Percentiles rank a stretch among this genome's conserved stretches.
Conservation (phyloP, 1,284 basidiomycete genomes). For the Puccinia novopanici region DNA sequence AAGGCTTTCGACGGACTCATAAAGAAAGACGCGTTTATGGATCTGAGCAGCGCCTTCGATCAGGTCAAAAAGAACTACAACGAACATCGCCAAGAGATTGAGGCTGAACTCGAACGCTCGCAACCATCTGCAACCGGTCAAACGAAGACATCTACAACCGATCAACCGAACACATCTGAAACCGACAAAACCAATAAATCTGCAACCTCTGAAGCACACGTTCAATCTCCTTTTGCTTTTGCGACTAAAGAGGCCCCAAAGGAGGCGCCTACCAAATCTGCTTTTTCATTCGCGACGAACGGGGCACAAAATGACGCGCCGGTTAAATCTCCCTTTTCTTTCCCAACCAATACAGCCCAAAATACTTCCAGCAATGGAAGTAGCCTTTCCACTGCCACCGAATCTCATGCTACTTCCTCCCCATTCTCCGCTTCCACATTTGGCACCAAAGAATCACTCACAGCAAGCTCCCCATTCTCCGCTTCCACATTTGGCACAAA, state of each 20-base stretch:
- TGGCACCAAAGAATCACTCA: too few relatives aligned
- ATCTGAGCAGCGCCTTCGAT: constrained; percentile 22
- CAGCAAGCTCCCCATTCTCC: too few relatives aligned
- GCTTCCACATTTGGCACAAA: not conserved
- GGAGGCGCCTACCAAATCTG: not conserved
- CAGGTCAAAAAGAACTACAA: constrained; percentile 29
- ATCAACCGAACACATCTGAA: too few relatives aligned
- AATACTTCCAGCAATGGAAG: not conserved
- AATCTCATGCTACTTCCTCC: not conserved
- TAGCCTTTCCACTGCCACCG: not conserved
- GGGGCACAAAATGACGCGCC: not conserved
- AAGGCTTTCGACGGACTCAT: constrained; percentile 32
- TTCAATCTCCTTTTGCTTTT: not conserved
- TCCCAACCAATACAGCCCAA: not conserved
- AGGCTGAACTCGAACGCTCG: not conserved
- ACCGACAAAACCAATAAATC: too few relatives aligned
- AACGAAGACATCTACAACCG: not conserved
- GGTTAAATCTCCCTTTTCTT: not conserved
- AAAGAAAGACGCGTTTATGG: constrained; percentile 28
- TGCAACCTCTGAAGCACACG: not conserved
- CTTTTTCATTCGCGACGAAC: not conserved
- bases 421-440: not conserved
- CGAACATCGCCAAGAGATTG: constrained; percentile 27
- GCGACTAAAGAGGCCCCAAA: not conserved
- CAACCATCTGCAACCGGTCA: not conserved